These are phyloP conservation scores for Phytophthora vignae DNA, from an alignment of 352 stramenopile genomes.

Conservation along the genomic window DNA sequence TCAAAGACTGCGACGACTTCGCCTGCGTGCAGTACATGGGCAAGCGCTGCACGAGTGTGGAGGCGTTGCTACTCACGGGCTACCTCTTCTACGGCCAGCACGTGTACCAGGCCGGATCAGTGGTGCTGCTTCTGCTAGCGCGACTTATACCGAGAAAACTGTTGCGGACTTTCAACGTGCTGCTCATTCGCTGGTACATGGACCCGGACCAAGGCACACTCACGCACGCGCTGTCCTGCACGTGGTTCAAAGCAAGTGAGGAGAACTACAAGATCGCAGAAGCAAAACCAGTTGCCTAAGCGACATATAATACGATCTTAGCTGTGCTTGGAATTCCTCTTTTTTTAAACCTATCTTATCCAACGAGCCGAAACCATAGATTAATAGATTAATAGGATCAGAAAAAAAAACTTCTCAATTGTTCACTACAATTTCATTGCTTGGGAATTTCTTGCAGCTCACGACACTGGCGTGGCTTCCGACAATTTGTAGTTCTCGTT, in stretches of 20 bases:
- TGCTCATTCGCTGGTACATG: conserved; percentile 18
- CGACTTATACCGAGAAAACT: too few species aligned
- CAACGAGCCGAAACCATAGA: too few species aligned
- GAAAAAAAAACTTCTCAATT: background rate
- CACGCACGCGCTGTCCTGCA: conserved; percentile 15
- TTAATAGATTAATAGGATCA: too few species aligned
- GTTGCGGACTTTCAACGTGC: too few species aligned
- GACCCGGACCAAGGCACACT: conserved; percentile 21
- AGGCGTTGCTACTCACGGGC: too few species aligned
- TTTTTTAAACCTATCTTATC: too few species aligned
- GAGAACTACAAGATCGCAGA: conserved; percentile 10
- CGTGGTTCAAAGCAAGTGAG: conserved; percentile 20
- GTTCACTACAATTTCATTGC: background rate
- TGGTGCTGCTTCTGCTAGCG: too few species aligned
- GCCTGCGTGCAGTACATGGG: conserved; percentile 1
- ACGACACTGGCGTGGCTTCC: background rate
- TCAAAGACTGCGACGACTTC: conserved; percentile 5
- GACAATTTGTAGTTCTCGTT: conserved; percentile 1
- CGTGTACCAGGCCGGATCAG: too few species aligned
- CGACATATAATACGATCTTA: background rate
- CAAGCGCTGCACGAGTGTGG: conserved; percentile 4
- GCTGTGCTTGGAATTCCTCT: too few species aligned
- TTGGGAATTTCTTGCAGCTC: background rate
- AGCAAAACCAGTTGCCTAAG: conserved; percentile 1
- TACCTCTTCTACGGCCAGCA: too few species aligned